phyloP scores from a whole-genome alignment of 495 filamentous ascomycete genomes.

The Trypethelium eluteriae region DNA sequence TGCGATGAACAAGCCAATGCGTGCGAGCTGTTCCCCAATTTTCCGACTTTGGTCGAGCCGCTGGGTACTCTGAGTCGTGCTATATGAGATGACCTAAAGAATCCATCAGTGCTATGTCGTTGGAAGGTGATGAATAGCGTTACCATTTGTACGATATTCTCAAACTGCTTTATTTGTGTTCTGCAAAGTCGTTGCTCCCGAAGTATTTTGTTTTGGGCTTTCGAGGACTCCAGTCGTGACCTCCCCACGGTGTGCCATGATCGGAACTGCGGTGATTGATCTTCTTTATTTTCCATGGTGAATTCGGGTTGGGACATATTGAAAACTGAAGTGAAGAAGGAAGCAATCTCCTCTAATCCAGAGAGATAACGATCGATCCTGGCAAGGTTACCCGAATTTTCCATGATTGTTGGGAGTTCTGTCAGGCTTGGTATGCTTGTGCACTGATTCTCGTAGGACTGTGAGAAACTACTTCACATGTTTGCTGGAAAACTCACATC shows the following conservation, averaged over 20 bases:
- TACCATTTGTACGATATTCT: constrained; percentile 18
- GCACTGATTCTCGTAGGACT: constrained; percentile 3
- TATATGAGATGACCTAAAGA: background rate
- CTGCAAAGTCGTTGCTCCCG: constrained; percentile 19
- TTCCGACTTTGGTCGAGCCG: constrained; percentile 10
- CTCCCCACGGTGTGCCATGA: background rate
- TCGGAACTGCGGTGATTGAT: background rate
- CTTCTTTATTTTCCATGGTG: background rate
- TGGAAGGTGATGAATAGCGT: background rate
- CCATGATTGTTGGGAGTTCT: constrained; percentile 16
- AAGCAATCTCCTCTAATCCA: constrained; percentile 16
- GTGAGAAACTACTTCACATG: background rate
- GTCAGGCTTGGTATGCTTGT: constrained; percentile 1
- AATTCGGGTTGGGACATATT: background rate
- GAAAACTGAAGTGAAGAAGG: constrained; percentile 18
- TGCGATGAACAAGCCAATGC: constrained; percentile 18
- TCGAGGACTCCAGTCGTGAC: constrained; percentile 12
- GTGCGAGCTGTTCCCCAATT: constrained; percentile 18
- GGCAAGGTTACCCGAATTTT: constrained; percentile 15
- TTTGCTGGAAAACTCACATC: background rate
- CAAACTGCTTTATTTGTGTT: constrained; percentile 21
- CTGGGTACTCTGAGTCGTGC: background rate
- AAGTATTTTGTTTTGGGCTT: constrained; percentile 17
- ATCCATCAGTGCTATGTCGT: constrained; percentile 10
- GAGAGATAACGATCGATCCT: constrained; percentile 18